phyloP scores from a whole-genome alignment of 169 alveolate species.

The Plasmodium vivax region DNA sequence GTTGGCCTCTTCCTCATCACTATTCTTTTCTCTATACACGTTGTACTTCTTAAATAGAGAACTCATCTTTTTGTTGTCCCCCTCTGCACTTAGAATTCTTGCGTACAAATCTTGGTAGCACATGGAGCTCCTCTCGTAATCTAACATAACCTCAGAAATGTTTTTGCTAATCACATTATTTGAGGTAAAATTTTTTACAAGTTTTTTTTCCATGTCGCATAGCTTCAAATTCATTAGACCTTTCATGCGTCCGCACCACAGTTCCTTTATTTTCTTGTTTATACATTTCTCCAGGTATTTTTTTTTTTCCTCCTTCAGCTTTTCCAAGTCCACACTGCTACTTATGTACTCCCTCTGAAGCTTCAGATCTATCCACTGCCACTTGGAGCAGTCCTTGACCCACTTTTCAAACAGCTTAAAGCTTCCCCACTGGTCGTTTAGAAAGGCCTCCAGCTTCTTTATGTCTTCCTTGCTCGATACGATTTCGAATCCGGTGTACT shows the following conservation, averaged over 20 bases:
- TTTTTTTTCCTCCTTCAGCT: slow-evolving; percentile 55
- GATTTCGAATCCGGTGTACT: slow-evolving; percentile 47
- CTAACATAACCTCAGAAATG: slow-evolving; percentile 41
- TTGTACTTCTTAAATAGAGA: slow-evolving; percentile 8
- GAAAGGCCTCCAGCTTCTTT: slow-evolving; percentile 25
- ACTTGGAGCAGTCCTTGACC: slow-evolving; percentile 58
- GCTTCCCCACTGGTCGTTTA: slow-evolving; percentile 70
- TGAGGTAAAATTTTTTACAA: slow-evolving; percentile 19
- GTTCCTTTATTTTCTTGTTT: slow-evolving; percentile 63
- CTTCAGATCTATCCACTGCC: slow-evolving; percentile 74
- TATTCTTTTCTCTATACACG: slow-evolving; percentile 17
- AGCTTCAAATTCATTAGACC: slow-evolving; percentile 56
- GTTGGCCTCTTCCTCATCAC: not conserved
- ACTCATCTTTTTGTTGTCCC: slow-evolving; percentile 13
- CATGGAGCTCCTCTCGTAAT: slow-evolving; percentile 59
- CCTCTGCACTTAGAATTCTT: not conserved
- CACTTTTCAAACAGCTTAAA: slow-evolving; percentile 65
- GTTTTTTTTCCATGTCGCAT: slow-evolving; percentile 42
- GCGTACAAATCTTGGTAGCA: slow-evolving; percentile 51
- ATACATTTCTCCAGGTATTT: slow-evolving; percentile 63
- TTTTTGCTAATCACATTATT: slow-evolving; percentile 22
- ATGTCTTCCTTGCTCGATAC: slow-evolving; percentile 52
- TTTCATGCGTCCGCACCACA: slow-evolving; percentile 73
- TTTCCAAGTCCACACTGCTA: slow-evolving; percentile 44
- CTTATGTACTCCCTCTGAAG: slow-evolving; percentile 55